Conservation (phyloP, 2,329 filamentous ascomycete species). For the Aspergillus pseudonomiae region DNA sequence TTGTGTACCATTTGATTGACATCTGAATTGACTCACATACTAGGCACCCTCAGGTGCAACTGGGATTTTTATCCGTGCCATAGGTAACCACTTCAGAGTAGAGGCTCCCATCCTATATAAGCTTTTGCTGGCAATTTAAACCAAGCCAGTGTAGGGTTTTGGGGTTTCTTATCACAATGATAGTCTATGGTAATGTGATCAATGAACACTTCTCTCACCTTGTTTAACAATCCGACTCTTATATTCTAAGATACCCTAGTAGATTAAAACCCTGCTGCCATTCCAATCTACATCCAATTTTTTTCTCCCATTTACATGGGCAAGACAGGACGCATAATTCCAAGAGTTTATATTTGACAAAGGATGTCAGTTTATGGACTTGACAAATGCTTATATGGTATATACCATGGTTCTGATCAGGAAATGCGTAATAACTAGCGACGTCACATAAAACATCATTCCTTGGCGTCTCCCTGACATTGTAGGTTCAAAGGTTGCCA, state of each 20-base stretch:
- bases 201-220: neutral
- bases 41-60: neutral
- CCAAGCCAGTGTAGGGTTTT: neutral
- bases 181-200: neutral
- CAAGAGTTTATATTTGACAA: neutral
- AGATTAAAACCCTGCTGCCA: neutral
- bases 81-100: neutral
- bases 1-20: neutral
- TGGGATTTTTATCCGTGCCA: neutral
- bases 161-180: neutral
- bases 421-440: neutral
- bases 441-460: neutral
- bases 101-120: neutral
- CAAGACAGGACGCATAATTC: neutral
- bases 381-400: neutral
- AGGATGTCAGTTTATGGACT: neutral
- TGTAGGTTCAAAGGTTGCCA: neutral
- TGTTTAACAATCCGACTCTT: neutral
- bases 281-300: neutral
- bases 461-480: neutral
- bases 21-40: neutral
- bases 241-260: neutral
- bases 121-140: neutral
- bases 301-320: neutral
- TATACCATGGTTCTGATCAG: neutral